Evolutionary conservation across 352 stramenopile species (phyloP).

Genomic region (Achlya hypogyna): DNA sequence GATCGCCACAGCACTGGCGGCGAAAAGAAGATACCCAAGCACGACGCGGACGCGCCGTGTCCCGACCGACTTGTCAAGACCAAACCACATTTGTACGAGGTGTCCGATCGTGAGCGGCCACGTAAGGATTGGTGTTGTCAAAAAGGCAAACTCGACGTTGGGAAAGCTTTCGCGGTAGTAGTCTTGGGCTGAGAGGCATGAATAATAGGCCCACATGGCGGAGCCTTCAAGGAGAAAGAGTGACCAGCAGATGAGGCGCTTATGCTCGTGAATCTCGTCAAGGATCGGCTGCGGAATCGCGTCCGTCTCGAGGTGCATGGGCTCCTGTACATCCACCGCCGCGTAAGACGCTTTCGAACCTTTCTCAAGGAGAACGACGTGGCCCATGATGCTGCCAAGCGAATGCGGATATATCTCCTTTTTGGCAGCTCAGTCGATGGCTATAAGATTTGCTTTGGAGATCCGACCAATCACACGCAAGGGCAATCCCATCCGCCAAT

Average conservation of each 20-base stretch:
- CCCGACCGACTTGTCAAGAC: slow-evolving; percentile 36
- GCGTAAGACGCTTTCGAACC: not conserved
- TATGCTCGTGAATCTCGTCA: slow-evolving; percentile 45
- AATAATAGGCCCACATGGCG: slow-evolving; percentile 70
- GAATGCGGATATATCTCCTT: too few relatives aligned
- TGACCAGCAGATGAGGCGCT: slow-evolving; percentile 44
- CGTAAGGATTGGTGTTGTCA: slow-evolving; percentile 45
- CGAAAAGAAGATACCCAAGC: slow-evolving; percentile 45
- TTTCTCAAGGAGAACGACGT: not conserved
- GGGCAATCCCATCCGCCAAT: too few relatives aligned
- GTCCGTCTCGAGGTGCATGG: not conserved
- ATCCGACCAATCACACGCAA: not conserved
- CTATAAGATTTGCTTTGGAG: not conserved
- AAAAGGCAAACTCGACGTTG: slow-evolving; percentile 48
- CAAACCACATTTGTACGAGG: slow-evolving; percentile 37
- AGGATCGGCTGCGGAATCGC: slow-evolving; percentile 44
- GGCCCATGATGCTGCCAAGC: not conserved
- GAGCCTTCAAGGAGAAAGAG: slow-evolving; percentile 63
- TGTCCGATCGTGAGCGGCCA: slow-evolving; percentile 59
- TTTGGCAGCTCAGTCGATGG: too few relatives aligned
- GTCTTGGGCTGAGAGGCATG: slow-evolving; percentile 56
- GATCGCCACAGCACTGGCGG: slow-evolving; percentile 40
- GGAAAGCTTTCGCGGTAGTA: slow-evolving; percentile 53
- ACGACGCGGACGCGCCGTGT: slow-evolving; percentile 32
- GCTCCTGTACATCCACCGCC: not conserved